phyloP scores from a whole-genome alignment of 148 eudicot genomes.

The Vaccinium vitisidaea region DNA sequence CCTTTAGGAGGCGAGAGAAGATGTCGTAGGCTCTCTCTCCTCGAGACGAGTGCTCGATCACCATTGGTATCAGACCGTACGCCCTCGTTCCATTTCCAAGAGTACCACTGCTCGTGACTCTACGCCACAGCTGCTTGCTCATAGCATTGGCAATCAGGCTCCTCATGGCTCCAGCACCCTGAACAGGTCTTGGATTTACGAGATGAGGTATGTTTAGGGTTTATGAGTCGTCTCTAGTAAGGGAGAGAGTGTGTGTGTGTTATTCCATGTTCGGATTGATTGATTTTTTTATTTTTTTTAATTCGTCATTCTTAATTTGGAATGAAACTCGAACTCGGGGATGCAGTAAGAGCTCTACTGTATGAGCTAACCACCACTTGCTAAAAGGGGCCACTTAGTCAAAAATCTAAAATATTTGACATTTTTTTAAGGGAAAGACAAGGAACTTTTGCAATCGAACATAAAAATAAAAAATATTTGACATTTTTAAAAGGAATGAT shows the following conservation, averaged over 20 bases:
- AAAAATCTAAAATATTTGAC: no score
- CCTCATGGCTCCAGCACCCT: conserved; percentile 3
- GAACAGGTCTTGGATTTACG: not conserved
- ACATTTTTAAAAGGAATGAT: no score
- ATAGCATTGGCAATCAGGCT: conserved; percentile 10
- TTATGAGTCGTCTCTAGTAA: not conserved
- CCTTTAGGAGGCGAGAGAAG: conserved; percentile 89
- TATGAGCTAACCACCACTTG: no score
- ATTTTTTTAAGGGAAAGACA: no score
- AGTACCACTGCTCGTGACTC: not conserved
- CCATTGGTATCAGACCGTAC: conserved; percentile 84
- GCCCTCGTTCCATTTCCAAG: conserved; percentile 14
- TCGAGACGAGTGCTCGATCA: conserved; percentile 88
- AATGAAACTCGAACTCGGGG: no score
- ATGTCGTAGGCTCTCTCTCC: conserved; percentile 97
- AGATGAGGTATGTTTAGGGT: not conserved
- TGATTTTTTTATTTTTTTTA: no score
- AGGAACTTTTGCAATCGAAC: no score
- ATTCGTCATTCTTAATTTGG: no score
- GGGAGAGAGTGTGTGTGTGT: not conserved
- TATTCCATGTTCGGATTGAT: no score
- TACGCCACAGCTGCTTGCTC: not conserved
- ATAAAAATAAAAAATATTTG: no score
- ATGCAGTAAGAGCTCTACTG: no score
- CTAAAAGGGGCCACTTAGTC: no score